Conservation (phyloP, 2,329 filamentous ascomycete species). For the Cladobotryum mycophilum region DNA sequence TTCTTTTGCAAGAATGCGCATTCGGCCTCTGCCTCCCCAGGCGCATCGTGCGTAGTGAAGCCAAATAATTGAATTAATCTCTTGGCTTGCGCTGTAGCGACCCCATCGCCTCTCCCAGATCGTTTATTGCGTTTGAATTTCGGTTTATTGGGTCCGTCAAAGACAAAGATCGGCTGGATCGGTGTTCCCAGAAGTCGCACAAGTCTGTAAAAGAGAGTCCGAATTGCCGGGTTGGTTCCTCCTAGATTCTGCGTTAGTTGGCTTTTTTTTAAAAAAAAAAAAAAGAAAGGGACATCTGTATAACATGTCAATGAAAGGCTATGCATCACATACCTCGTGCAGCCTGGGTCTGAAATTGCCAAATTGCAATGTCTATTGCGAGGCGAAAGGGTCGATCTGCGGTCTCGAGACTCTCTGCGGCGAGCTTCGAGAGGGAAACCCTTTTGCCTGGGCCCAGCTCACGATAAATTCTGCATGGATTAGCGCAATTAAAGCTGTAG, state of each 20-base stretch:
- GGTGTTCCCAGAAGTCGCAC: constrained; percentile 67
- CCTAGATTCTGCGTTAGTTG: constrained; percentile 37
- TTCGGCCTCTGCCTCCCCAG: constrained; percentile 93
- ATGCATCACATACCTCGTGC: constrained; percentile 53
- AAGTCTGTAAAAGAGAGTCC: constrained; percentile 89
- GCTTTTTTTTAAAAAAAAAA: no score
- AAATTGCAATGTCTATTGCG: constrained; percentile 92
- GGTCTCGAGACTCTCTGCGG: constrained; percentile 67
- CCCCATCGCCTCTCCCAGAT: constrained; percentile 56
- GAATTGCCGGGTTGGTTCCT: constrained; percentile 80
- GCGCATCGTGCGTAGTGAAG: constrained; percentile 77
- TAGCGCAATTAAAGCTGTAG: background rate
- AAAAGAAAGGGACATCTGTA: background rate
- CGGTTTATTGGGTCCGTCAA: constrained; percentile 81
- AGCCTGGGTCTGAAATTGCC: constrained; percentile 90
- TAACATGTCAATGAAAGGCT: background rate
- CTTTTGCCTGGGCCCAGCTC: constrained; percentile 79
- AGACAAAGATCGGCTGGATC: constrained; percentile 85
- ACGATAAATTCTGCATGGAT: constrained; percentile 66
- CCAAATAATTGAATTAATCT: constrained; percentile 78
- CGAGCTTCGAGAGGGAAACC: constrained; percentile 75
- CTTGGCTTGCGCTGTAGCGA: constrained; percentile 73
- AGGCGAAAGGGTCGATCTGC: constrained; percentile 70
- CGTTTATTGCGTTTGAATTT: constrained; percentile 82
- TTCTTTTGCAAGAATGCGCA: constrained; percentile 78